Conservation (phyloP, 768 basidiomycete genomes). For the Chalciporus chontae region DNA sequence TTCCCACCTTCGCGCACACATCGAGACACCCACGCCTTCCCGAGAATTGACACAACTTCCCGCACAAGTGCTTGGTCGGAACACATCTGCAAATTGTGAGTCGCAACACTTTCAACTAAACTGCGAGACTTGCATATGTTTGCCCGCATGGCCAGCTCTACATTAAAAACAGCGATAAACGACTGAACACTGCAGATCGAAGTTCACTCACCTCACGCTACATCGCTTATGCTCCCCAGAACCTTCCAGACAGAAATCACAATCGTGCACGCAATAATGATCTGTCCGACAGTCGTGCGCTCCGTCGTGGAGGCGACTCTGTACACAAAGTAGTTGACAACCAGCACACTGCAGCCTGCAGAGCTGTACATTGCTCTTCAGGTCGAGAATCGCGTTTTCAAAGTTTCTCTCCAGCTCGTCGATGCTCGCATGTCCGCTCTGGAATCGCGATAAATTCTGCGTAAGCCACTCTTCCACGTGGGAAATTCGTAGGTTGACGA, state of each 20-base stretch:
- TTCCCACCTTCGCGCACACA: constrained; percentile 47
- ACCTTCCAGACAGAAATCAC: constrained; percentile 40
- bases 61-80: constrained; percentile 43
- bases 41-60: constrained; percentile 41
- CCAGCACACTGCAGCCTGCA: constrained; percentile 45
- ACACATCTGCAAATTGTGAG: neutral
- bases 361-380: constrained; percentile 44
- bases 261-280: constrained; percentile 44
- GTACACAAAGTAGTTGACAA: constrained; percentile 51
- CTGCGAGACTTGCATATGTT: constrained; percentile 46
- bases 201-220: constrained; percentile 42
- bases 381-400: constrained; percentile 40
- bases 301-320: constrained; percentile 42
- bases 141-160: constrained; percentile 58
- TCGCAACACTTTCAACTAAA: neutral
- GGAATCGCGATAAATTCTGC: constrained; percentile 48
- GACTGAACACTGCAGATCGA: neutral
- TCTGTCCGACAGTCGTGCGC: constrained; percentile 49
- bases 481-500: constrained; percentile 41
- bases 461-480: constrained; percentile 52
- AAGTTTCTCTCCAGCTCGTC: constrained; percentile 43
- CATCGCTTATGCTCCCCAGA: constrained; percentile 34
- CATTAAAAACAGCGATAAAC: neutral
- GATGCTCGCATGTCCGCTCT: constrained; percentile 40
- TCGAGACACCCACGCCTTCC: constrained; percentile 44